Evolutionary conservation across 805 yeast genomes (phyloP), one percentile per base, ranked within the genome.

Genomic region (Pichia sporocuriosa): DNA sequence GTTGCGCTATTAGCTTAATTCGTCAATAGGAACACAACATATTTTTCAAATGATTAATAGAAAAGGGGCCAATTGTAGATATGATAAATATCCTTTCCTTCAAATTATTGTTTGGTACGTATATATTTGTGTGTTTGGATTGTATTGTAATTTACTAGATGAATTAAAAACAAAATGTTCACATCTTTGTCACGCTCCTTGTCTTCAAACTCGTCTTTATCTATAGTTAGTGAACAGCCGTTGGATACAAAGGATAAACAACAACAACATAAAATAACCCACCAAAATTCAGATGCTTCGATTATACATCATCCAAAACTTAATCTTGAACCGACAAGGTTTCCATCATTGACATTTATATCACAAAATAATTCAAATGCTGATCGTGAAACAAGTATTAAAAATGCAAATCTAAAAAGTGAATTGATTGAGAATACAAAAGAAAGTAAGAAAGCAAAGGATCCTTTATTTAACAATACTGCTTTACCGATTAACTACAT

Each of bases 391-490:
- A 46, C 50, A 15, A 41, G 46, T 31, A 37, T 47, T 1, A 47
- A 42, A 38, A 47, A 39, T 36, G 53, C 34, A 35, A 51, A 42
- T 37, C 44, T 37, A 32, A 45, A 35, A 38, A 50, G 52, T 36
- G 55, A 54, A 40, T 34, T 53, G 22, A 53, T 53, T 16, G 40
- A 40, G 11, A 54, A 50, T 9, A 26, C n/a, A 22, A 40, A 41
- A 19, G 42, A 21, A 22, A 37, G 35, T 10, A 44, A 50, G 26
- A 36, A 39, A 5, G 36, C 46, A 19, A 39, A 42, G n/a, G 46
- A 51, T 21, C 20, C 38, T 6, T 33, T 44, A 22, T 44, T 44
- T 22, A 35, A 33, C n/a, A 29, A 22, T 17, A 17, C 13, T 11
- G 11, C 34, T 9, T 26, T 28, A n/a, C 8, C 27, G 11, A n/a